phyloP scores from a whole-genome alignment of 163 green algal species.

The Trebouxia gelatinosa region DNA sequence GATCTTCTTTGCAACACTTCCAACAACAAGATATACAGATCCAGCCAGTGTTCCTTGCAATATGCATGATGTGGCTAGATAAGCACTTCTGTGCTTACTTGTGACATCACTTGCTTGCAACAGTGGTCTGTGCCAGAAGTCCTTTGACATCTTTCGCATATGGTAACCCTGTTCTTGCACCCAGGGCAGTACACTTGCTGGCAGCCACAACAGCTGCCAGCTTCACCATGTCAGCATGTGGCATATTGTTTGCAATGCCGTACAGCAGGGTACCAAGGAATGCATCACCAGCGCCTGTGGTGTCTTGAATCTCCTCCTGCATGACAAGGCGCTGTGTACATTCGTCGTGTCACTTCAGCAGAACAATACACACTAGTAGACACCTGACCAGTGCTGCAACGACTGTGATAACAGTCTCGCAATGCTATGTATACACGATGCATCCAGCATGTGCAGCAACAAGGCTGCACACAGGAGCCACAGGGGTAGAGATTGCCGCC shows the following conservation, averaged over 20 bases:
- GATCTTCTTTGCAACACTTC: background rate
- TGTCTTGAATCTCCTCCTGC: conserved; percentile 73
- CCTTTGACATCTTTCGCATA: background rate
- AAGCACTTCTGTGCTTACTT: background rate
- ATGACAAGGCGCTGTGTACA: too few relatives aligned
- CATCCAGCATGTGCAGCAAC: background rate
- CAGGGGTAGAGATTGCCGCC: conserved; percentile 18
- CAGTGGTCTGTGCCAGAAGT: too few relatives aligned
- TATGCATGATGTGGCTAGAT: background rate
- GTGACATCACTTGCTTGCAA: too few relatives aligned
- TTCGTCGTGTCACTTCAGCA: too few relatives aligned
- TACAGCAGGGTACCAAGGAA: conserved; percentile 86
- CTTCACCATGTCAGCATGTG: conserved; percentile 44
- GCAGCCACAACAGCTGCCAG: conserved; percentile 80
- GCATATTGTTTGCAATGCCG: conserved; percentile 58
- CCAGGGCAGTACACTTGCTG: conserved; percentile 80
- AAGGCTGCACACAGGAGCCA: conserved; percentile 28
- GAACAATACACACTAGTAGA: background rate
- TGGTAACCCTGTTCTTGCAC: conserved; percentile 75
- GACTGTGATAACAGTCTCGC: background rate
- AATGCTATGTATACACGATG: background rate
- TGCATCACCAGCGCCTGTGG: conserved; percentile 84
- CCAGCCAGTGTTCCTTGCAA: too few relatives aligned
- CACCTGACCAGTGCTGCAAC: background rate
- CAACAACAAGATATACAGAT: background rate